Evolutionary conservation across 2,329 filamentous ascomycete species (phyloP), one percentile per base, ranked within the genome.

Genomic region (Cladosporium sp.): DNA sequence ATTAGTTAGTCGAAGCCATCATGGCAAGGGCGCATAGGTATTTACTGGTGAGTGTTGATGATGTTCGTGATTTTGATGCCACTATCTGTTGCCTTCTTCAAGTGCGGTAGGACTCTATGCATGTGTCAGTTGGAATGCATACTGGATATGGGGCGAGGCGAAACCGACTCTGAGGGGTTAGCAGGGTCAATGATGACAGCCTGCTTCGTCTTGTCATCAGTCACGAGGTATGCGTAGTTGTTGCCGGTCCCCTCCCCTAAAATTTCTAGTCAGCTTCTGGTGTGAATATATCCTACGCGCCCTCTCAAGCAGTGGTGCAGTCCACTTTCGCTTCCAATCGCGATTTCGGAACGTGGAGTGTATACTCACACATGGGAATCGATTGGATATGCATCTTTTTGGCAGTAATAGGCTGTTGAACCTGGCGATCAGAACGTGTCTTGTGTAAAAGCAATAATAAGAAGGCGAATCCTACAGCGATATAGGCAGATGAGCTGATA

Each of bases 1-100:
- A 1, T 28, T 11, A 10, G 24, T 71, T 44, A 71, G 69, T 47
- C 2, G 6, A 6, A 32, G 21, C 30, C 30, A 32, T 8, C 2
- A 8, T 1, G 14, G 15, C 15, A 21, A 18, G n/a, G 4, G 14
- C 32, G 59, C 62, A 44, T 59, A 34, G 14, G 14, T 21, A 79
- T 91, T 79, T 82, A 97, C 93, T 98, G 94, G 75, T 99, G 95
- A 1, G 95, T 99, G 77, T 99, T 99, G 74, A 98, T 89, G 75
- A 99, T 96, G 59, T 89, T 91, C 28, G 86, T 93, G 68, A 99
- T 81, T 72, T 96, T 93, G 75, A 97, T 92, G 71, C 90, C 89
- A 26, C 83, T 81, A 49, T 88, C 80, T 6, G 92, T 89, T 67
- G 91, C 88, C 70, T 93, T 85, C 76, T 94, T 89, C 62, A 99